Evolutionary conservation across 371 early-diverging fungal genomes (phyloP).

Genomic region (Umbelopsis sp.): DNA sequence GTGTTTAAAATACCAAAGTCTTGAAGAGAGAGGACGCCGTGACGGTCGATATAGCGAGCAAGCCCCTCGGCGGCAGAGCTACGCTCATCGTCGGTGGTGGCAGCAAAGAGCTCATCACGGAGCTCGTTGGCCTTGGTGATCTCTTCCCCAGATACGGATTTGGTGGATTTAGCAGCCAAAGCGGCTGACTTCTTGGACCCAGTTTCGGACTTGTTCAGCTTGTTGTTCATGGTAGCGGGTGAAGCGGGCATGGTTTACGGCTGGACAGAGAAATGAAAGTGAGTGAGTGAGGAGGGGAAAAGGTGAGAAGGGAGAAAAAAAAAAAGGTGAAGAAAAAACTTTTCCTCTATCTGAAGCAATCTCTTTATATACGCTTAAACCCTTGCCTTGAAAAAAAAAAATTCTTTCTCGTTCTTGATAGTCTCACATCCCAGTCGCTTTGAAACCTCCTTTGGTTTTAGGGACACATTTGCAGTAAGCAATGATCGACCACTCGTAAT

Average conservation of each 20-base stretch:
- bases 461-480: conserved; percentile 8
- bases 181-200: conserved; percentile 40
- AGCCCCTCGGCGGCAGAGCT: conserved; percentile 57
- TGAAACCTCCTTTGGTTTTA: conserved; percentile 10
- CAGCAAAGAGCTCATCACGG: conserved; percentile 51
- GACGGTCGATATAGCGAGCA: conserved; percentile 50
- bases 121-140: conserved; percentile 45
- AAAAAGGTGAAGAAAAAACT: not conserved
- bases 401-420: not conserved
- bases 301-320: not conserved
- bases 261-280: conserved; percentile 13
- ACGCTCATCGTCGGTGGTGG: conserved; percentile 60
- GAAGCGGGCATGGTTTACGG: conserved; percentile 23
- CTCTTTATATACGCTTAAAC: conserved; percentile 1
- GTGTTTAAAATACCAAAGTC: conserved; percentile 56
- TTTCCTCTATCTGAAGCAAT: not conserved
- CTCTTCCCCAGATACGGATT: conserved; percentile 35
- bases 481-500: conserved; percentile 9
- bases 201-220: conserved; percentile 40
- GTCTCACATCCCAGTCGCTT: not conserved
- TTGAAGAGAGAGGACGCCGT: conserved; percentile 62
- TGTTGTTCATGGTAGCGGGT: conserved; percentile 34
- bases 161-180: conserved; percentile 24
- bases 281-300: conserved; percentile 7
- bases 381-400: conserved; percentile 4